Conservation (phyloP, 2,329 filamentous ascomycete genomes). For the Aspergillus proliferans region DNA sequence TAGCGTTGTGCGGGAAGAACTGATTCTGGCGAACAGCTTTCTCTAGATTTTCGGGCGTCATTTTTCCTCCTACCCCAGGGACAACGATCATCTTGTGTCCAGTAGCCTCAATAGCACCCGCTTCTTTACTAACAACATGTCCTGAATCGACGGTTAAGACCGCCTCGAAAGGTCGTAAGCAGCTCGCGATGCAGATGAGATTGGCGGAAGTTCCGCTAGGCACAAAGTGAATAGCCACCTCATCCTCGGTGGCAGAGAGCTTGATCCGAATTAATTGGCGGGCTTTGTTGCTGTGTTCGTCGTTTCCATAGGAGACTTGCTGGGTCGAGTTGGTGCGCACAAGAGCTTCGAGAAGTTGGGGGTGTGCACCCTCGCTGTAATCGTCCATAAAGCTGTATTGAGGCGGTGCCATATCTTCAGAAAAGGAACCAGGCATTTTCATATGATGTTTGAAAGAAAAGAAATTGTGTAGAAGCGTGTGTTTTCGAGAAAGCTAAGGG, state of each 20-base stretch:
- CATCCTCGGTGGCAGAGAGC: conserved; percentile 26
- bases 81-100: conserved; percentile 50
- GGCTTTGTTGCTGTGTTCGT: conserved; percentile 41
- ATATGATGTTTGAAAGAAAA: background rate
- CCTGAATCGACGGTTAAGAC: conserved; percentile 47
- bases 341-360: conserved; percentile 44
- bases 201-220: conserved; percentile 50
- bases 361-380: conserved; percentile 49
- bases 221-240: conserved; percentile 47
- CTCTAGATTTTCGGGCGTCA: conserved; percentile 40
- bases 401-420: conserved; percentile 11
- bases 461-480: background rate
- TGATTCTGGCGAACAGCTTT: conserved; percentile 44
- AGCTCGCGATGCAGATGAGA: conserved; percentile 48
- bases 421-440: background rate
- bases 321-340: conserved; percentile 41
- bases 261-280: conserved; percentile 36
- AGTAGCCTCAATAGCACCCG: conserved; percentile 47
- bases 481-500: too few relatives aligned
- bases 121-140: conserved; percentile 47
- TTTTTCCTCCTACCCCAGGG: conserved; percentile 41
- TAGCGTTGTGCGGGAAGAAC: conserved; percentile 49
- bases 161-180: conserved; percentile 46
- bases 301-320: conserved; percentile 44
- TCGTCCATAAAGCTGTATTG: conserved; percentile 47